Evolutionary conservation across 2,329 filamentous ascomycete species (phyloP).

Genomic region (Ceratocystis huliohia): DNA sequence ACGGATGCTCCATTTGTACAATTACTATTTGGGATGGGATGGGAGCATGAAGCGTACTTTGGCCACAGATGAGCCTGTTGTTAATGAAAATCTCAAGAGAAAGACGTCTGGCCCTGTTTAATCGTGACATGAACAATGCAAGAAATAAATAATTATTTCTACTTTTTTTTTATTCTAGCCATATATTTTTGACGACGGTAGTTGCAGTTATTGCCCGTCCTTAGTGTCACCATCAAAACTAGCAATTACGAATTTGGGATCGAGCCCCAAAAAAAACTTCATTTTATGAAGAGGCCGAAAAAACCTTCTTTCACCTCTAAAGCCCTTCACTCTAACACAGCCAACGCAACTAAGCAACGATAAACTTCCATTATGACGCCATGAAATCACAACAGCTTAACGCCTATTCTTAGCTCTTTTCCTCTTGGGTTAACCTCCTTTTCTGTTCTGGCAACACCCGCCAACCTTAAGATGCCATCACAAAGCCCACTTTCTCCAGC

Average conservation of each 20-base stretch:
- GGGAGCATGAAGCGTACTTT: not conserved
- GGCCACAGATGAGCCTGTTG: not conserved
- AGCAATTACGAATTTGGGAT: not conserved
- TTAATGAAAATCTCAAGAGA: not conserved
- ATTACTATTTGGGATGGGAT: not conserved
- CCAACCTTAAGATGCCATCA: not conserved
- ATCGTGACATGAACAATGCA: not conserved
- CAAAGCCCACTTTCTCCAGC: conserved; percentile 36
- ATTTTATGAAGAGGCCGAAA: not conserved
- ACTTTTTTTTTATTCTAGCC: not conserved
- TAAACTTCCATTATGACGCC: not conserved
- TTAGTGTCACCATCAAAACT: conserved; percentile 4
- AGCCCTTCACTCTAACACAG: not conserved
- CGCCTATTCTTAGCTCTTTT: not conserved
- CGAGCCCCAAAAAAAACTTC: not conserved
- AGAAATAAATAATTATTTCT: not conserved
- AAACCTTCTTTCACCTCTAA: not conserved
- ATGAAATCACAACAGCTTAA: not conserved
- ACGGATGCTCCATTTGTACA: conserved; percentile 3
- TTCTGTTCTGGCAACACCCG: not conserved
- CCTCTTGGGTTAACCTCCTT: not conserved
- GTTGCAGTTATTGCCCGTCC: not conserved
- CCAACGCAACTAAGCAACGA: not conserved
- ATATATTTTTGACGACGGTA: not conserved
- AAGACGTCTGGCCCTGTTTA: not conserved